phyloP scores from a whole-genome alignment of 108 stramenopile genomes.

The Stephanodiscus triporus region DNA sequence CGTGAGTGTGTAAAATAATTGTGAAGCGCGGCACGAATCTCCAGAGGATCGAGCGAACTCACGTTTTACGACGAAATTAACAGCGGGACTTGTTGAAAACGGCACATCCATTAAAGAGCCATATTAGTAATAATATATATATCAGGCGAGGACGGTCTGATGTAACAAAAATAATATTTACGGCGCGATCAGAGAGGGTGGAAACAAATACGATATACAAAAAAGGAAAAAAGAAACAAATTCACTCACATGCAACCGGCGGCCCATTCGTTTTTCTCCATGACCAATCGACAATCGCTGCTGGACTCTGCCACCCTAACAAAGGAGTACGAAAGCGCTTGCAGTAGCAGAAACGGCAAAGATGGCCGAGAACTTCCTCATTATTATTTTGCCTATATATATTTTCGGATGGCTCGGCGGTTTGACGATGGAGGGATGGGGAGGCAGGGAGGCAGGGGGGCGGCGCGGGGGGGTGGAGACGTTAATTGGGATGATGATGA shows the following conservation, averaged over 20 bases:
- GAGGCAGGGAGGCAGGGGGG: too few relatives aligned
- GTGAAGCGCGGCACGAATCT: too few relatives aligned
- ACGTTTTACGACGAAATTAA: conserved; percentile 10
- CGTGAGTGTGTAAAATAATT: background rate
- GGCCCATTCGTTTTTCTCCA: conserved; percentile 52
- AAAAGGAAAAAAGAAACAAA: too few relatives aligned
- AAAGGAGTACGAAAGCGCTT: conserved; percentile 4
- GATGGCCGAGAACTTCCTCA: conserved; percentile 8
- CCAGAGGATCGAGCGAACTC: too few relatives aligned
- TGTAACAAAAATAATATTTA: too few relatives aligned
- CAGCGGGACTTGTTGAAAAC: background rate
- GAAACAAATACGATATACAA: background rate
- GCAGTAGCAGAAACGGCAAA: background rate
- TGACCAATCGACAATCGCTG: conserved; percentile 31
- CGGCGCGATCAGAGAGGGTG: too few relatives aligned
- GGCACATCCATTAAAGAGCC: background rate
- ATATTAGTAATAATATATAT: too few relatives aligned
- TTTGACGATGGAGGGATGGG: too few relatives aligned
- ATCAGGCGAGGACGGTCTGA: too few relatives aligned
- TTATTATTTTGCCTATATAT: background rate
- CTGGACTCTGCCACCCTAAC: conserved; percentile 1
- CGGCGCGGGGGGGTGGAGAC: background rate
- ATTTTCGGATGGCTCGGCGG: background rate
- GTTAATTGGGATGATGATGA: background rate
- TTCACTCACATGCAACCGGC: conserved; percentile 35